Evolutionary conservation across 495 filamentous ascomycete species (phyloP), one percentile per base, ranked within the genome.

Genomic region (Lasiosphaeria ovina): DNA sequence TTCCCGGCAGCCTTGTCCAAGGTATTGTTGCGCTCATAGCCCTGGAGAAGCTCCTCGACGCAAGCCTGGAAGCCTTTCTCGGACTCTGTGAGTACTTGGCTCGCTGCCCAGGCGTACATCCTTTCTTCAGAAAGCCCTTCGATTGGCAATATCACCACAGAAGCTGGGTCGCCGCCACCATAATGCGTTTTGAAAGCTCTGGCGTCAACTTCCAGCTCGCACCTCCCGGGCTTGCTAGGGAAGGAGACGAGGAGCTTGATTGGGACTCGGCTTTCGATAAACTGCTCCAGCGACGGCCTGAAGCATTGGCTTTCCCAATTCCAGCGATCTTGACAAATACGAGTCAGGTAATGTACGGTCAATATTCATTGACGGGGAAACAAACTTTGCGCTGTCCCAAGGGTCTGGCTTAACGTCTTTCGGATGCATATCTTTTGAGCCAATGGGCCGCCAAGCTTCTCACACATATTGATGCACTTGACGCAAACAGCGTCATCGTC

Each of bases 21-120:
- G 31, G 44, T 45, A 8, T 35, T 9, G 14, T 35, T 36, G 6
- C 47, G 31, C 10, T 63, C 63, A 34, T 58, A 61, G 9, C 24
- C 8, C 17, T 57, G 10, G 50, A 66, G 66, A 38, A 70, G 63
- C 12, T 42, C 58, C 55, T 67, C 60, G 35, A 67, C 47, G n/a
- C 45, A 40, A 6, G 59, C 12, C 17, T 67, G 62, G n/a, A 69
- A 69, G 49, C 38, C 55, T 4, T 2, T 8, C 1, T 16, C 48
- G 3, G 4, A 10, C 16, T 67, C 60, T n/a, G 4, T 31, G 24
- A 24, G 3, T 38, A 67, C 61, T 8, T 65, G 58, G 11, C 35
- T 9, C 31, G 51, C 8, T n/a, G 52, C 56, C 67, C 67, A 69
- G 14, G 10, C 12, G 24, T 51, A 53, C 0, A 69, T 50, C 0